Evolutionary conservation across 345 rosid genomes (phyloP).

Genomic region (Pistacia atlantica): DNA sequence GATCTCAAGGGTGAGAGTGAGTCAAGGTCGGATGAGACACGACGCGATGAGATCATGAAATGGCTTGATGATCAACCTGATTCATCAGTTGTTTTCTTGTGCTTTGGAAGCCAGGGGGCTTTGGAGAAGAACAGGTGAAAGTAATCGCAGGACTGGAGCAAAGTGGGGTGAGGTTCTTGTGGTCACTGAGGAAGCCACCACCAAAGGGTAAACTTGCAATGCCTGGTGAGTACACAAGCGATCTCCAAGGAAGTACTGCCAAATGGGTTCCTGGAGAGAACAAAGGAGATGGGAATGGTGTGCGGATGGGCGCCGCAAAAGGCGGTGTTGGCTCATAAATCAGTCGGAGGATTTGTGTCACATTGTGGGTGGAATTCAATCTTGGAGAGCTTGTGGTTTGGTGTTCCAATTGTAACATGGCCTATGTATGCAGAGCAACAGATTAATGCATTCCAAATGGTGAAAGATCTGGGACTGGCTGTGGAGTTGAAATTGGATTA

Average conservation of each 20-base stretch:
- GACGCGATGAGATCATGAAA: not conserved
- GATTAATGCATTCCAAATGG: slow-evolving; percentile 35
- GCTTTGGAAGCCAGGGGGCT: slow-evolving; percentile 37
- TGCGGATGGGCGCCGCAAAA: slow-evolving; percentile 36
- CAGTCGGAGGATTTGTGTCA: slow-evolving; percentile 42
- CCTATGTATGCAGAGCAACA: slow-evolving; percentile 41
- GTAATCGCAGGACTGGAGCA: slow-evolving; percentile 35
- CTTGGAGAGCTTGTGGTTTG: slow-evolving; percentile 37
- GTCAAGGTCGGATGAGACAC: not conserved
- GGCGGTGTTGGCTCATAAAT: slow-evolving; percentile 13
- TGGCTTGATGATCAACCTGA: slow-evolving; percentile 40
- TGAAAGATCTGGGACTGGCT: slow-evolving; percentile 29
- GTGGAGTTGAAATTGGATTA: slow-evolving; percentile 2
- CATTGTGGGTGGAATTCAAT: slow-evolving; percentile 50
- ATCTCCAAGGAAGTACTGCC: slow-evolving; percentile 9
- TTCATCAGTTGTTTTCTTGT: slow-evolving; percentile 35
- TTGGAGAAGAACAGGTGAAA: slow-evolving; percentile 3
- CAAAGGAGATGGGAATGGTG: not conserved
- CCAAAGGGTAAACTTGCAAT: not conserved
- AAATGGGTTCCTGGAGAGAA: slow-evolving; percentile 22
- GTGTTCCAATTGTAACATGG: slow-evolving; percentile 31
- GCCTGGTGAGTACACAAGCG: not conserved
- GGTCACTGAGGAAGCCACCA: slow-evolving; percentile 7
- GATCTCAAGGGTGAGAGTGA: not conserved
- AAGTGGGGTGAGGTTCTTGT: slow-evolving; percentile 26